Percentiles rank a stretch among this genome's conserved stretches.
Conservation (phyloP, 768 basidiomycete species). For the Mrakia frigida region DNA sequence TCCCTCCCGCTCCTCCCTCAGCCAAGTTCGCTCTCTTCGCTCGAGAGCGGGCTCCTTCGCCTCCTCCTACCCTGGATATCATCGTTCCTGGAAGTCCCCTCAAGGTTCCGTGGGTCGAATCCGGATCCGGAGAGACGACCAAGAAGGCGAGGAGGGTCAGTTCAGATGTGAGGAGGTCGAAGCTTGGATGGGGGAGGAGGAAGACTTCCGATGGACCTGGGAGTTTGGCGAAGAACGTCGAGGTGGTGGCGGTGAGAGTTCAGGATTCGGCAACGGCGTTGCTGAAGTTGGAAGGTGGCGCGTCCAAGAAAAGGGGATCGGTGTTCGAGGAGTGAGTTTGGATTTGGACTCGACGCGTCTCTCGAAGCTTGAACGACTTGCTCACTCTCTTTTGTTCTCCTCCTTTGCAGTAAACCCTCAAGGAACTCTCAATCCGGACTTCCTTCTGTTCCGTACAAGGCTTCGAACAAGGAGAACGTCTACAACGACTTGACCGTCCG, state of each 20-base stretch:
- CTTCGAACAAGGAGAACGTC: slow-evolving; percentile 12
- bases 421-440: not conserved
- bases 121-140: not conserved
- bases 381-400: not conserved
- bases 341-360: not conserved
- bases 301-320: not conserved
- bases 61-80: not conserved
- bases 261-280: not conserved
- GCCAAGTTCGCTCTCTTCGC: slow-evolving; percentile 26
- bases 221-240: not conserved
- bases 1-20: slow-evolving; percentile 14
- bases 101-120: not conserved
- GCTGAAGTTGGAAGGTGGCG: not conserved
- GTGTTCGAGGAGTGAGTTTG: not conserved
- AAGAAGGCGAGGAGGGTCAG: slow-evolving; percentile 24
- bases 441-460: not conserved
- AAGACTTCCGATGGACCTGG: slow-evolving; percentile 1
- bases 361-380: not conserved
- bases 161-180: slow-evolving; percentile 18
- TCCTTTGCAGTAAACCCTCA: not conserved
- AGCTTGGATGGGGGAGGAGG: slow-evolving; percentile 14
- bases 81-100: not conserved
- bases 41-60: not conserved
- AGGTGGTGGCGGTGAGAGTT: not conserved
- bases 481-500: not conserved